phyloP scores from a whole-genome alignment of 805 yeast genomes.

The Saccharomyces eubayanus region DNA sequence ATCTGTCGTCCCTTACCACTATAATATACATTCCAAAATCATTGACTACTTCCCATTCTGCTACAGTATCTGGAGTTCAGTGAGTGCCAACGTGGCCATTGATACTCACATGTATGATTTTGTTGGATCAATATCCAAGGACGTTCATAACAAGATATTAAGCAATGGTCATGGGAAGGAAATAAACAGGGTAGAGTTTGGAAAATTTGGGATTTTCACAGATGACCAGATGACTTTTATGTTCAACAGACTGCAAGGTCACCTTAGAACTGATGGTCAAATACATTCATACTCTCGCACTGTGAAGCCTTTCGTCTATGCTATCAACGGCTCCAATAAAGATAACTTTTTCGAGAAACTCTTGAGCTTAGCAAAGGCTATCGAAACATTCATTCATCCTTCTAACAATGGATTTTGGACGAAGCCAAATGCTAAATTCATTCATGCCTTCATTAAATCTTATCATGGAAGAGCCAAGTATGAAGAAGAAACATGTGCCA shows the following conservation, averaged over 20 bases:
- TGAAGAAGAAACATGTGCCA: conserved; percentile 35
- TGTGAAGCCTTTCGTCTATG: conserved; percentile 43
- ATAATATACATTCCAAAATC: conserved; percentile 33
- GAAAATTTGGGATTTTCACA: conserved; percentile 56
- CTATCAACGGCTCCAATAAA: conserved; percentile 46
- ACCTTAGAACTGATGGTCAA: conserved; percentile 32
- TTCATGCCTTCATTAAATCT: conserved; percentile 50
- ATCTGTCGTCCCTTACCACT: conserved; percentile 43
- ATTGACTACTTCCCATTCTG: conserved; percentile 55
- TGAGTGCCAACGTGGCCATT: conserved; percentile 39
- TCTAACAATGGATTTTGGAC: conserved; percentile 93
- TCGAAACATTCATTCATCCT: conserved; percentile 82
- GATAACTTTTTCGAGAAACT: conserved; percentile 44
- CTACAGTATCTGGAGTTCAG: conserved; percentile 64
- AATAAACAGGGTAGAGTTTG: conserved; percentile 29
- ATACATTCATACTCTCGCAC: conserved; percentile 40
- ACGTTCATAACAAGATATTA: conserved; percentile 31
- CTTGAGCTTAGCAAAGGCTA: conserved; percentile 50
- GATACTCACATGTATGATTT: conserved; percentile 61
- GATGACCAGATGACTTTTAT: conserved; percentile 52
- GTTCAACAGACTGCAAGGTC: conserved; percentile 45
- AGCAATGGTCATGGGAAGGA: conserved; percentile 11
- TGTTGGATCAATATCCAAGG: conserved; percentile 51
- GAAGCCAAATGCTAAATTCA: conserved; percentile 51
- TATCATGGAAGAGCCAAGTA: conserved; percentile 50